Evolutionary conservation across 345 rosid genomes (phyloP), one percentile per base, ranked within the genome.

Genomic region (Litchi chinensis): DNA sequence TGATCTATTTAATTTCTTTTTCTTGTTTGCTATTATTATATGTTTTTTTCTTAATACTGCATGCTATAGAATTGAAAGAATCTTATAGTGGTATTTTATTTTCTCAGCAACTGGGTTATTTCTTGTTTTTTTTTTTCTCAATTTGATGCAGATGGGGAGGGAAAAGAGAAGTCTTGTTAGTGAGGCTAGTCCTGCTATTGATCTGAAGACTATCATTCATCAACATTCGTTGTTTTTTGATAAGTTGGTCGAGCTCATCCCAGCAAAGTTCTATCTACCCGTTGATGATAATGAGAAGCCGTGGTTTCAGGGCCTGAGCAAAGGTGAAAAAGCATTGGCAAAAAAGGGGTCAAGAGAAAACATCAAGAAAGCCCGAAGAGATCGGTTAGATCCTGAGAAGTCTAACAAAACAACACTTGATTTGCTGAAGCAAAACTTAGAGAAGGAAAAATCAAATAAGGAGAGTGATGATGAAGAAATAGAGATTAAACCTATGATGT

Each of bases 191-290:
- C 4, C 75, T 0, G 32, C 24, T 65, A 5, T 72, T 56, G 91
- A 88, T 87, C 62, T 93, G 0, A 90, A 89, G 81, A 67, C 82
- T 7, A 62, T 87, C 62, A 85, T 88, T 83, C 92, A 82, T 82
- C 72, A 89, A 69, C 88, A 83, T 81, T 79, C 91, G 5, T 74
- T 80, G 46, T 91, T 91, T 85, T 93, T 92, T 46, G 97, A 95
- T 81, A 90, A 89, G 82, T 69, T 93, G 81, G 37, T 93, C 24
- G 93, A 92, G 84, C 93, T 92, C 50, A 86, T 92, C 77, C 99
- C 99, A 6, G 95, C 99, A 8, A 95, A 85, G 88, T 93, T 92
- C 85, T 95, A 93, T 89, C 73, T 92, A 60, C 90, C 97, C 2
- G 57, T 4, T 63, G 93, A 91, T 84, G 99, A 91, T 71, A 87